Base-by-base conservation (phyloP, 352 stramenopile species). In the Phytopythium sindhum region DNA sequence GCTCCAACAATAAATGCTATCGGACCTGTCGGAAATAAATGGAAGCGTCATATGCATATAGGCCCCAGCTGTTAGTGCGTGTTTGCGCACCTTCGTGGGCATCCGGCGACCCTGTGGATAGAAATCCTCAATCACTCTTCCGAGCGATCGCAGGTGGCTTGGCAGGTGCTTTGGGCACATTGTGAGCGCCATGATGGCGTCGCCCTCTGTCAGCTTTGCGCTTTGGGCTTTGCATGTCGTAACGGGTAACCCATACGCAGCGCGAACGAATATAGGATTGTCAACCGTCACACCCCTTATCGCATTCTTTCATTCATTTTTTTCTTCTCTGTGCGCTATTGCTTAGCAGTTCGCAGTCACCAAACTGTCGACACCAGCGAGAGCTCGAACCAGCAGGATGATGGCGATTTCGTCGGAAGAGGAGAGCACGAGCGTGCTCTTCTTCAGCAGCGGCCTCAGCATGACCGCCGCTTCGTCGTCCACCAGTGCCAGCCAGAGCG, bases 381-480 rank as follows among this genome's bases (percentile, higher is more conserved):
- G 14, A 10, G 24, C 24, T 29, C 8, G 15, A 33, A 17, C 24
- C n/a, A 24, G 10, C 24, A 42, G 10, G 21, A 58, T 61, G 56
- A 53, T 61, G 56, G 56, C 56, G 24, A 23, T 61, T 24, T 53
- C 56, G 41, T 61, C 56, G 33, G 56, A 61, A 37, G 56, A 61
- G 21, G 56, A 61, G 28, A 15, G 39, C 14, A 15, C 56, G 39
- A 52, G 39, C 9, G 23, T 28, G 56, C 41, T 53, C 56, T 61
- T 61, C 56, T 26, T 61, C 41, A 12, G 37, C 56, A 61, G n/a
- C 41, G 12, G 24, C 24, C 26, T 21, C 1, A 8, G 39, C 6
- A 17, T 28, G 26, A 31, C 56, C 5, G n/a, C 41, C 33, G 28
- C 56, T 7, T 23, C 39, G 7, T 42, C 39, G 7, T 31, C 56